Base-by-base conservation (phyloP, 768 basidiomycete genomes). In the Brasilioporus rufonigricans region DNA sequence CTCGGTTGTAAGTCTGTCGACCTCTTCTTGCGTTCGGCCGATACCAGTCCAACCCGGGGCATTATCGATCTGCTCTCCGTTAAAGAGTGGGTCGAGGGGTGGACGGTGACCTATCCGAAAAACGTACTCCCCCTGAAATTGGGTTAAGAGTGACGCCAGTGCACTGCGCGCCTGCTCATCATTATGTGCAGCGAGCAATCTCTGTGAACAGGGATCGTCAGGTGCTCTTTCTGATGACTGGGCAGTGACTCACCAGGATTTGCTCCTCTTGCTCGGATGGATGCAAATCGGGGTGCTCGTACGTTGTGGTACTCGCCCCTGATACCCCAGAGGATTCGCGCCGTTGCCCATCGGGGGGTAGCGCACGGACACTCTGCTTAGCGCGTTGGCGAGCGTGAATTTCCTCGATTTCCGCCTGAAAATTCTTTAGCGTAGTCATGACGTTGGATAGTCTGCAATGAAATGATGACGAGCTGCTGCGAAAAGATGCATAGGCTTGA, bases 381-480 rank as follows among this genome's bases (percentile, higher is more conserved):
- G 78, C 73, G 43, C 82, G 72, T 70, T 90, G 87, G 47, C 85
- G 81, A 61, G 80, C 76, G 54, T 84, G 82, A 63, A 91, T 87
- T 60, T 87, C 82, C 57, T 91, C 85, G 57, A 91, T 92, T 71
- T 90, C 88, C 62, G 72, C 79, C 70, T 92, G 89, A 61, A 75
- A 75, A 56, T 55, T 69, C 36, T 63, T 66, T 46, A 75, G 60
- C 19, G 69, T 59, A 36, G 71, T 63, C 73, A 74, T 74, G 45
- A 13, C 0, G 43, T 21, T 38, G 16, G 45, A 45, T 53, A 36
- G 29, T 47, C 35, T 48, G 43, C 27, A 24, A 47, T 47, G 36
- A 33, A 29, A 48, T 52, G 38, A 45, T 32, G 40, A 9, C 36
- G 31, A 44, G 50, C 3, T 36, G 40, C 33, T 51, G 44, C 41